phyloP scores from a whole-genome alignment of 1,284 basidiomycete species.

The Ceratobasidium sp. region DNA sequence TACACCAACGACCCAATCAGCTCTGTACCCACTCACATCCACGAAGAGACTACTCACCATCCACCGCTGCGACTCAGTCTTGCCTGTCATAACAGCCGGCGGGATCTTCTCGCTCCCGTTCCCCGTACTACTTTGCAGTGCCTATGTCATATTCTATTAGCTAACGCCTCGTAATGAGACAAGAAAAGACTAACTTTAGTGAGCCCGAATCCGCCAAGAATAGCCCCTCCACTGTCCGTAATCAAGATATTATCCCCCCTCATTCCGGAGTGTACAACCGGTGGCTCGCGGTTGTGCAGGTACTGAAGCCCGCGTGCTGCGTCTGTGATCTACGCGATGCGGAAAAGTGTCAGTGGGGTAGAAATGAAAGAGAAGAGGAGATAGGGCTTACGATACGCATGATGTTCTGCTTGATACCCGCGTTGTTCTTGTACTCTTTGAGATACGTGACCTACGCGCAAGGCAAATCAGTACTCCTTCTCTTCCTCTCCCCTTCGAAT shows the following conservation, averaged over 20 bases:
- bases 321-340: constrained; percentile 3
- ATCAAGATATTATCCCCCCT: constrained; percentile 28
- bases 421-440: constrained; percentile 12
- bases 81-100: constrained; percentile 6
- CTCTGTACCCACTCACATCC: neutral
- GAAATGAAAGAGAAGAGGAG: neutral
- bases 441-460: constrained; percentile 26
- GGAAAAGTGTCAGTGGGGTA: neutral
- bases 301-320: constrained; percentile 30
- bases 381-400: constrained; percentile 21
- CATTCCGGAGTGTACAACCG: constrained; percentile 31
- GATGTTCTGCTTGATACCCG: constrained; percentile 17
- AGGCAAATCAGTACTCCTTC: neutral
- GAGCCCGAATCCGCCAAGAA: constrained; percentile 31
- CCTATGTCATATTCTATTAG: no score
- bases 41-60: neutral
- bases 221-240: constrained; percentile 19
- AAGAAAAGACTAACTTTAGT: constrained; percentile 18
- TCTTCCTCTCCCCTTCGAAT: neutral
- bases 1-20: neutral
- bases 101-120: neutral
- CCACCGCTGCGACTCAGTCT: neutral
- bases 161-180: no score
- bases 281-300: constrained; percentile 23
- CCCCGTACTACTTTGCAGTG: neutral